phyloP scores from a whole-genome alignment of 176 grass and related monocot genomes.

The Calamus simplicifolius region DNA sequence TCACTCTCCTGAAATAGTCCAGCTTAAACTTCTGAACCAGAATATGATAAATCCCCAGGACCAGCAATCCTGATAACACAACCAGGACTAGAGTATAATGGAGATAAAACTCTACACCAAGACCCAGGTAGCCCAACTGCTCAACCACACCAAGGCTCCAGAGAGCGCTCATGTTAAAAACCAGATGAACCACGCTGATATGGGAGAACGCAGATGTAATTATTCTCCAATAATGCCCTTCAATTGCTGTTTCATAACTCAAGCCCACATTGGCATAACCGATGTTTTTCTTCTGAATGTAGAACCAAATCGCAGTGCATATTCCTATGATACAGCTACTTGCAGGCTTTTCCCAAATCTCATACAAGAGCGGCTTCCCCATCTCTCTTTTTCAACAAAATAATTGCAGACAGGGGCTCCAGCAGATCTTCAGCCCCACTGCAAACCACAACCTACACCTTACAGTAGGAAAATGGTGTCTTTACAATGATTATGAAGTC shows the following conservation, averaged over 20 bases:
- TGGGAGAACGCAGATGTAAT: constrained; percentile 88
- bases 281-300: constrained; percentile 78
- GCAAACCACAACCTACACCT: no score
- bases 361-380: constrained; percentile 83
- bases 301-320: constrained; percentile 88
- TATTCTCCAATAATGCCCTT: constrained; percentile 85
- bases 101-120: constrained; percentile 81
- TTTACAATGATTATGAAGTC: no score
- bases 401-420: no score
- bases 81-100: constrained; percentile 83
- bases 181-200: constrained; percentile 81
- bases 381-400: constrained; percentile 14
- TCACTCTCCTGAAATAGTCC: constrained; percentile 74
- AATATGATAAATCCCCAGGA: constrained; percentile 64
- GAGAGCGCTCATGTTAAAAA: constrained; percentile 96
- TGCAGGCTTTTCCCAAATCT: constrained; percentile 88
- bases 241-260: constrained; percentile 70
- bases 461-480: no score
- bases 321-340: constrained; percentile 68
- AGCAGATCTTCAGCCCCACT: no score
- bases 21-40: constrained; percentile 89
- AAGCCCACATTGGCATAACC: constrained; percentile 77
- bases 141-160: constrained; percentile 88
- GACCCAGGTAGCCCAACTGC: constrained; percentile 51
- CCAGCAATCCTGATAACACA: constrained; percentile 67